Percentiles rank a stretch among this genome's conserved stretches.
Evolutionary conservation across 139 green algal species (phyloP).

Genomic region (Limnomonas spitsbergensis): DNA sequence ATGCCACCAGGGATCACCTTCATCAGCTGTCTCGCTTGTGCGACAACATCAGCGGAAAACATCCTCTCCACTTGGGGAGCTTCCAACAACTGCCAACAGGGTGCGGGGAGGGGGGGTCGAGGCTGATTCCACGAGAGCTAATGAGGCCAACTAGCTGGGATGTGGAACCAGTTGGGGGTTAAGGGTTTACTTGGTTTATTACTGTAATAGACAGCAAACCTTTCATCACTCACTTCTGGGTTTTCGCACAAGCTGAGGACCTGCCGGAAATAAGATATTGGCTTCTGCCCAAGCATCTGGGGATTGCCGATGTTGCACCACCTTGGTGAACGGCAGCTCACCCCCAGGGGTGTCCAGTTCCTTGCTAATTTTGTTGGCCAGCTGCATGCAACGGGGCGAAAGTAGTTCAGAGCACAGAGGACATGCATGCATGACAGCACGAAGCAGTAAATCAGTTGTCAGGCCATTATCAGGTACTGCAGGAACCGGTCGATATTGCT

Average conservation of each 20-base stretch:
- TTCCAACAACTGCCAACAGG: slow-evolving; percentile 65
- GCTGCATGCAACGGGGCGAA: no score
- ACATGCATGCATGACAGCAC: no score
- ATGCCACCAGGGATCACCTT: slow-evolving; percentile 66
- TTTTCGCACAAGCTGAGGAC: slow-evolving; percentile 82
- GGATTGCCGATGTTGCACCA: slow-evolving; percentile 93
- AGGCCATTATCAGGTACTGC: no score
- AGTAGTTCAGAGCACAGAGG: no score
- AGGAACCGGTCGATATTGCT: no score
- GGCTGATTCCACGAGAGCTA: neutral
- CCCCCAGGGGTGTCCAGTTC: slow-evolving; percentile 59
- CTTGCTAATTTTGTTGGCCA: slow-evolving; percentile 63
- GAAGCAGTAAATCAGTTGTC: no score
- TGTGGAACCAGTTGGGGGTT: neutral
- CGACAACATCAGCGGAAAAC: slow-evolving; percentile 82
- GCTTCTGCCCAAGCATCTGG: slow-evolving; percentile 87
- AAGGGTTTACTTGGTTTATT: neutral
- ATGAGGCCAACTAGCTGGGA: neutral
- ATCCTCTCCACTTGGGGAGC: slow-evolving; percentile 54
- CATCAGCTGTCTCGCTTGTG: slow-evolving; percentile 70
- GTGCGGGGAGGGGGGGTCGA: neutral
- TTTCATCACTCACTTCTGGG: slow-evolving; percentile 55
- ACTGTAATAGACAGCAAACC: no score
- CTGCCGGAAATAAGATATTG: slow-evolving; percentile 89
- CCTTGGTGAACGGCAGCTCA: slow-evolving; percentile 63